Conservation (phyloP, 306 rosid genomes). For the Dryas octopetala region DNA sequence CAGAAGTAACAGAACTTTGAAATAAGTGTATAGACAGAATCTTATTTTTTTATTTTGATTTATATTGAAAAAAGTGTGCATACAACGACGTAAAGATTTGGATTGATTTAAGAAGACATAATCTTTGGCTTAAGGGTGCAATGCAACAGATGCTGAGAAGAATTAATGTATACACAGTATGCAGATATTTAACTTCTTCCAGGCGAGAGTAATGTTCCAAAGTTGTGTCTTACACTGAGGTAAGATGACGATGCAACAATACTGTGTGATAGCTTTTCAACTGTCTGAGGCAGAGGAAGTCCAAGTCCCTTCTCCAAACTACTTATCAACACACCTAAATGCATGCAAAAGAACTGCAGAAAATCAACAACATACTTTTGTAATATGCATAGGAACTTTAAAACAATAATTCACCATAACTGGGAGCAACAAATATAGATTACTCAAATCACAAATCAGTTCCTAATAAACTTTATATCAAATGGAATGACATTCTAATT, state of each 20-base stretch:
- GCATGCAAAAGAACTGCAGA: conserved; percentile 17
- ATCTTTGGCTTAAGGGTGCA: not conserved
- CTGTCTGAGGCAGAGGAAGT: conserved; percentile 46
- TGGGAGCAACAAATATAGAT: not conserved
- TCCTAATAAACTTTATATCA: not conserved
- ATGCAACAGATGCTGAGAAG: not conserved
- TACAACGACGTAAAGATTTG: too few species aligned
- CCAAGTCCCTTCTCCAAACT: conserved; percentile 56
- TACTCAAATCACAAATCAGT: not conserved
- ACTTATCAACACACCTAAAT: conserved; percentile 54
- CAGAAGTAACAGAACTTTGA: too few species aligned
- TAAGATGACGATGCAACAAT: conserved; percentile 50
- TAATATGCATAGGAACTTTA: not conserved
- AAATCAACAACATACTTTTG: conserved; percentile 14
- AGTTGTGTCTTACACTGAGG: conserved; percentile 66
- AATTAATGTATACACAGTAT: not conserved
- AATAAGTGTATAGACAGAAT: too few species aligned
- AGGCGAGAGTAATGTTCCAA: not conserved
- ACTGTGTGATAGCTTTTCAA: conserved; percentile 56
- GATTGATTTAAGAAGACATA: too few species aligned
- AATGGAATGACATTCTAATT: not conserved
- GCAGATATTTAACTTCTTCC: not conserved
- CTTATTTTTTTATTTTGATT: too few species aligned
- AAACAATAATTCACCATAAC: not conserved
- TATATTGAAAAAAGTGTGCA: too few species aligned